Evolutionary conservation across 2,329 filamentous ascomycete species (phyloP).

Genomic region (Xenoacremonium recifei): DNA sequence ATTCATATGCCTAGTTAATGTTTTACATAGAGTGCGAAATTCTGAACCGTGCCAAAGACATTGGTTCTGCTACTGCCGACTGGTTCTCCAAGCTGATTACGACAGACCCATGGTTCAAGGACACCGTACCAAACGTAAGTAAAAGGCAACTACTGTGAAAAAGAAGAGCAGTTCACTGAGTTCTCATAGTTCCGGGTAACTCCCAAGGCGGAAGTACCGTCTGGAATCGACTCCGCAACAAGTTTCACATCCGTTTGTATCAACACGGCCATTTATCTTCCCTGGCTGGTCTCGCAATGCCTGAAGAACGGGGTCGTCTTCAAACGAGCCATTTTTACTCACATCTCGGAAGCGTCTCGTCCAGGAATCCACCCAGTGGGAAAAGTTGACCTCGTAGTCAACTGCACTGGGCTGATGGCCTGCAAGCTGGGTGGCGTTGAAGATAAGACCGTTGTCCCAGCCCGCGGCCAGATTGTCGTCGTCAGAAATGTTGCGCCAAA

Average conservation of each 20-base stretch:
- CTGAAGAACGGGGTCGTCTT: slow-evolving; percentile 58
- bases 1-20: neutral
- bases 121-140: neutral
- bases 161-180: slow-evolving; percentile 54
- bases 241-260: slow-evolving; percentile 49
- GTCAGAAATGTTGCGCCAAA: slow-evolving; percentile 69
- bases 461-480: slow-evolving; percentile 69
- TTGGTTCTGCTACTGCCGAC: slow-evolving; percentile 1
- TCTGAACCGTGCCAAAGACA: slow-evolving; percentile 3
- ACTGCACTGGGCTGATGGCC: slow-evolving; percentile 68
- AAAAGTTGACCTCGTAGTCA: slow-evolving; percentile 62
- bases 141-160: slow-evolving; percentile 45
- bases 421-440: slow-evolving; percentile 66
- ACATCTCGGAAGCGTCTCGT: slow-evolving; percentile 59
- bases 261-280: slow-evolving; percentile 70
- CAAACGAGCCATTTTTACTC: slow-evolving; percentile 49
- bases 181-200: slow-evolving; percentile 37
- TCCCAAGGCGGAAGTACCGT: neutral
- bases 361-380: slow-evolving; percentile 51
- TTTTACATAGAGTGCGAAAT: slow-evolving; percentile 2
- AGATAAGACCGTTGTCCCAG: slow-evolving; percentile 63
- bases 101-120: slow-evolving; percentile 6
- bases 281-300: slow-evolving; percentile 67
- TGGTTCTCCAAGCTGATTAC: slow-evolving; percentile 3
- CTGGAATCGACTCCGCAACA: neutral